Percentiles rank a stretch among this genome's conserved stretches.
These are phyloP conservation scores for Penstemon davidsonii DNA, from an alignment of 257 asterid genomes.

Conservation along the genomic window DNA sequence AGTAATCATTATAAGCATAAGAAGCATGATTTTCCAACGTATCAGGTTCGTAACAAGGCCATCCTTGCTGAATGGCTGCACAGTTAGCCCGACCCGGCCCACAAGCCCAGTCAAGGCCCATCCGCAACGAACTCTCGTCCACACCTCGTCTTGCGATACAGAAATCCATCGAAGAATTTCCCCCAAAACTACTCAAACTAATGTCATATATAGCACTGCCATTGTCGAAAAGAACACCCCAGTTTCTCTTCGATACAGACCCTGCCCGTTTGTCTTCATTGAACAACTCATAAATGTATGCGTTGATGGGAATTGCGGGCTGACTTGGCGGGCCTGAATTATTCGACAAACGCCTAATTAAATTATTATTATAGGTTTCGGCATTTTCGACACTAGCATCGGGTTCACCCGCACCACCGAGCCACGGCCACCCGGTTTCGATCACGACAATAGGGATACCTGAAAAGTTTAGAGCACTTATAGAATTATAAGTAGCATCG, in stretches of 20 bases:
- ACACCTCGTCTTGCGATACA: slow-evolving; percentile 66
- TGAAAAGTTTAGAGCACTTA: slow-evolving; percentile 61
- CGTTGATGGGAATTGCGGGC: slow-evolving; percentile 48
- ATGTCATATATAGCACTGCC: slow-evolving; percentile 64
- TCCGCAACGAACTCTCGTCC: slow-evolving; percentile 45
- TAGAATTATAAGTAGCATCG: slow-evolving; percentile 78
- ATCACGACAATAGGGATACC: slow-evolving; percentile 74
- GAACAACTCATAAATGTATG: slow-evolving; percentile 77
- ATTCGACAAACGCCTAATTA: slow-evolving; percentile 65
- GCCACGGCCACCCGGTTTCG: slow-evolving; percentile 91
- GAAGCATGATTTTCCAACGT: slow-evolving; percentile 81
- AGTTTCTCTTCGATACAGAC: slow-evolving; percentile 71
- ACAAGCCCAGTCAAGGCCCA: slow-evolving; percentile 86
- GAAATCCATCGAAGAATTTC: slow-evolving; percentile 49
- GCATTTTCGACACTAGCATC: slow-evolving; percentile 66
- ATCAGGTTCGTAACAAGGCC: slow-evolving; percentile 68
- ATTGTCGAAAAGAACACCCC: slow-evolving; percentile 68
- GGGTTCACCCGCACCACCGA: slow-evolving; percentile 63
- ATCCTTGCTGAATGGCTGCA: slow-evolving; percentile 64
- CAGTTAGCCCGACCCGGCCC: slow-evolving; percentile 86
- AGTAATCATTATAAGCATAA: slow-evolving; percentile 84
- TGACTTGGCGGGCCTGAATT: slow-evolving; percentile 86
- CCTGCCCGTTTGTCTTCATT: slow-evolving; percentile 77
- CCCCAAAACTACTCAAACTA: slow-evolving; percentile 35
- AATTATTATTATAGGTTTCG: slow-evolving; percentile 54